These are phyloP conservation scores for Aquilaria malaccensis DNA, from an alignment of 345 rosid species.

Conservation along the genomic window DNA sequence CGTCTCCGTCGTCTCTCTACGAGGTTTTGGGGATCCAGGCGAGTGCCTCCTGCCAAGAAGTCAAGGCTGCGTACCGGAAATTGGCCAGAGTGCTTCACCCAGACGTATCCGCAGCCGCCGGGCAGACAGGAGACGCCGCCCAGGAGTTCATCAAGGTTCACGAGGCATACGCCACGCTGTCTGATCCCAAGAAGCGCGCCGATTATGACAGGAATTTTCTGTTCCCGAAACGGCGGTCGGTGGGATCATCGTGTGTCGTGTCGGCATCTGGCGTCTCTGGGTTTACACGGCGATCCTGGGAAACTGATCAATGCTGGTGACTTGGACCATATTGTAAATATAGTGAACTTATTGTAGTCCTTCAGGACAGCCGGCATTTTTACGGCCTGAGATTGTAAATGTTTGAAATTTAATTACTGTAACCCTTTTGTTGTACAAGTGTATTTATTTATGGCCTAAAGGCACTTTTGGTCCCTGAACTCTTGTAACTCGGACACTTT, in stretches of 20 bases:
- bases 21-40: conserved; percentile 49
- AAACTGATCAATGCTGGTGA: conserved; percentile 75
- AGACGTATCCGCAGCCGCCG: conserved; percentile 31
- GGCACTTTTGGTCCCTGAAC: no score
- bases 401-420: no score
- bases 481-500: no score
- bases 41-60: conserved; percentile 51
- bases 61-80: conserved; percentile 59
- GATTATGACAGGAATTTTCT: conserved; percentile 42
- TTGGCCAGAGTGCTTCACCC: conserved; percentile 61
- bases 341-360: no score
- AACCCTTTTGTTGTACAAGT: no score
- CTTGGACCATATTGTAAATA: no score
- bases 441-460: no score
- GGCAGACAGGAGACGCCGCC: conserved; percentile 14
- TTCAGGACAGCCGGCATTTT: no score
- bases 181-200: conserved; percentile 57
- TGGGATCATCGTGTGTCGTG: conserved; percentile 17
- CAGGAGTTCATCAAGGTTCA: conserved; percentile 48
- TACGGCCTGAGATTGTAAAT: no score
- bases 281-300: conserved; percentile 41
- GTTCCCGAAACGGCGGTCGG: conserved; percentile 18
- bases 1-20: conserved; percentile 36
- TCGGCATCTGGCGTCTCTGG: conserved; percentile 22
- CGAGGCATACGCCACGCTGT: conserved; percentile 59